Conservation (phyloP, 768 basidiomycete genomes). For the Psilocybe cubensis region DNA sequence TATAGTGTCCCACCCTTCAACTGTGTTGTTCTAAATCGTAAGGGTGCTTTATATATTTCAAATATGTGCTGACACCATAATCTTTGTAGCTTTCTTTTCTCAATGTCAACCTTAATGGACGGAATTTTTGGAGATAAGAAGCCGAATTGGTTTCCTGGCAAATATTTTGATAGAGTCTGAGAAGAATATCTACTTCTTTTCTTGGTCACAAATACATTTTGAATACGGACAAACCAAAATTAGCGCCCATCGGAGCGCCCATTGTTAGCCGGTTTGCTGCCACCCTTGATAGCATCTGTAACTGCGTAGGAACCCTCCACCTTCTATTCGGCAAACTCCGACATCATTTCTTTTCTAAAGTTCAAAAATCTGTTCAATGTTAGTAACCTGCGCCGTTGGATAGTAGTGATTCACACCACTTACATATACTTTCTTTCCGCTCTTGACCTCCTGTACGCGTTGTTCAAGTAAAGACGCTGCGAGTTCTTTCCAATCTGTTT, state of each 20-base stretch:
- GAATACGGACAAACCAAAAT: too few species aligned
- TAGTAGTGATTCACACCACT: neutral
- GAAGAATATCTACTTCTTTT: too few species aligned
- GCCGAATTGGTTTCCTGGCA: too few species aligned
- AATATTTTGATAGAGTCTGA: too few species aligned
- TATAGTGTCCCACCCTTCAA: neutral
- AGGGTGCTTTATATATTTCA: neutral
- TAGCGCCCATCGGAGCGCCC: too few species aligned
- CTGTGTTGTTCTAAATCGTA: neutral
- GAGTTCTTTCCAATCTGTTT: conserved; percentile 31
- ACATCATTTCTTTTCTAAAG: neutral
- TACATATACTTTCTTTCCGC: conserved; percentile 18
- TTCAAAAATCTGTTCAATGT: neutral
- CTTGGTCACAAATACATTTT: too few species aligned
- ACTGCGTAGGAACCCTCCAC: too few species aligned
- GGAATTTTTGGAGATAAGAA: too few species aligned
- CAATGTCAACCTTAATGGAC: too few species aligned
- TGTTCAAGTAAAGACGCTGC: conserved; percentile 25
- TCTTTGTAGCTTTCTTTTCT: neutral
- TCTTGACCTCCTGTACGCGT: conserved; percentile 12
- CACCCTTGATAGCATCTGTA: too few species aligned
- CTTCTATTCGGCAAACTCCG: too few species aligned
- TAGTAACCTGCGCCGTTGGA: neutral
- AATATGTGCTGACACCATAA: neutral
- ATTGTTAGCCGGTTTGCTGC: too few species aligned